Evolutionary conservation across 805 yeast genomes (phyloP).

Genomic region (Kuraishia molischiana): DNA sequence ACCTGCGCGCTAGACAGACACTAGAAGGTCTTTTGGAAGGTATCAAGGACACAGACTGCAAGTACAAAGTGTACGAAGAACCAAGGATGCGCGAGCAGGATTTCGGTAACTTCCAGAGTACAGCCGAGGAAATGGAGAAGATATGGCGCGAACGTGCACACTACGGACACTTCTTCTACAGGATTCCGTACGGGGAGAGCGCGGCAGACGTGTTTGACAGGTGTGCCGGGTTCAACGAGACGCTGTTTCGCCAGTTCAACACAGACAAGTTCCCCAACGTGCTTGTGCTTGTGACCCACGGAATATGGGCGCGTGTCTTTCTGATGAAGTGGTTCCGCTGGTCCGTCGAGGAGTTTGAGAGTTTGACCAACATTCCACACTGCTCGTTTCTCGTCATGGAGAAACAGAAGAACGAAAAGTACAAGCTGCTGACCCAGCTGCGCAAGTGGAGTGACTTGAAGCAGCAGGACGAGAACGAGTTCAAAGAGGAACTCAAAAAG

Average conservation of each 20-base stretch:
- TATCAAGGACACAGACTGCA: conserved; percentile 27
- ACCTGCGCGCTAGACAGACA: conserved; percentile 76
- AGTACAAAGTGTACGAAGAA: conserved; percentile 65
- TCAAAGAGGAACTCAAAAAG: conserved; percentile 12
- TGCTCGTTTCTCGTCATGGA: conserved; percentile 80
- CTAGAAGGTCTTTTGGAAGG: conserved; percentile 59
- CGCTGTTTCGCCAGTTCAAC: conserved; percentile 73
- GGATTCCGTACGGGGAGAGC: conserved; percentile 90
- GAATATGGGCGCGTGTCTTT: conserved; percentile 90
- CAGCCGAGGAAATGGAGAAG: conserved; percentile 64
- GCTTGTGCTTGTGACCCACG: conserved; percentile 82
- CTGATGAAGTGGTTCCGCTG: conserved; percentile 92
- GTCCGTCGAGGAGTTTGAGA: conserved; percentile 85
- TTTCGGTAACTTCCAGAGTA: conserved; percentile 85
- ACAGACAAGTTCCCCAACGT: conserved; percentile 66
- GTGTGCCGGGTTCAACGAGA: conserved; percentile 82
- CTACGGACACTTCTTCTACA: conserved; percentile 81
- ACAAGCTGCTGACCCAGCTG: conserved; percentile 48
- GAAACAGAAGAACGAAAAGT: conserved; percentile 37
- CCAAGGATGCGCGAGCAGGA: conserved; percentile 93
- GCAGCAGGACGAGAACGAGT: conserved; percentile 18
- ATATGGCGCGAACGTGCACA: conserved; percentile 80
- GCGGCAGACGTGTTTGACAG: conserved; percentile 95
- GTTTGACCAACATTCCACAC: conserved; percentile 73
- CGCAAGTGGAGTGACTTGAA: conserved; percentile 64